These are phyloP conservation scores for Trichocladium uniseriatum DNA, from an alignment of 495 filamentous ascomycete genomes.

Conservation along the genomic window DNA sequence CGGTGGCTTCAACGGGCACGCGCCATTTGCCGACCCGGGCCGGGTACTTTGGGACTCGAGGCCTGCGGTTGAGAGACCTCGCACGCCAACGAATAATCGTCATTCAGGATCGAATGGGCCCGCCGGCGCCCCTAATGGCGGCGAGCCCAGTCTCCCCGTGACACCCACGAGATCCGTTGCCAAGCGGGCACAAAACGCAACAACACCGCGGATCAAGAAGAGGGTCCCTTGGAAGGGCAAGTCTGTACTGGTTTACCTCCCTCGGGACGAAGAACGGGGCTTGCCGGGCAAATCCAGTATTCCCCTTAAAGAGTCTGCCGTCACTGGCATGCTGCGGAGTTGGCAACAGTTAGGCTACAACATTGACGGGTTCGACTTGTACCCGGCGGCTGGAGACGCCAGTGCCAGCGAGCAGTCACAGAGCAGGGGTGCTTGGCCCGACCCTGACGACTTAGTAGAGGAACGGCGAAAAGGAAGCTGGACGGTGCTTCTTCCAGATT, in stretches of 20 bases:
- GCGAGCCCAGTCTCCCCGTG: constrained; percentile 34
- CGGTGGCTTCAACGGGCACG: constrained; percentile 25
- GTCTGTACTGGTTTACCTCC: constrained; percentile 61
- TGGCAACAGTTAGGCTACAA: constrained; percentile 74
- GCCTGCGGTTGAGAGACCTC: constrained; percentile 9
- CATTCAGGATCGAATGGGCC: constrained; percentile 18
- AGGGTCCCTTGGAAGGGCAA: constrained; percentile 63
- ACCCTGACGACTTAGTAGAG: constrained; percentile 46
- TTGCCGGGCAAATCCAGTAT: constrained; percentile 46
- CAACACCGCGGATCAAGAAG: constrained; percentile 42
- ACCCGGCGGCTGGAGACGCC: constrained; percentile 28
- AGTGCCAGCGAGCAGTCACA: constrained; percentile 41
- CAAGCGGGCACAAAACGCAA: constrained; percentile 20
- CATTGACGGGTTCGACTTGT: constrained; percentile 60
- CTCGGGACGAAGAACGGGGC: constrained; percentile 57
- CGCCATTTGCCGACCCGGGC: constrained; percentile 10
- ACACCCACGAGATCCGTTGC: constrained; percentile 26
- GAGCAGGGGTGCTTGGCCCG: constrained; percentile 66
- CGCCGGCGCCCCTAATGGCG: constrained; percentile 23
- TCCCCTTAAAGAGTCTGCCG: constrained; percentile 53
- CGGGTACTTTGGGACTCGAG: constrained; percentile 14
- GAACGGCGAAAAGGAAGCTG: constrained; percentile 46
- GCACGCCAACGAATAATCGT: constrained; percentile 21
- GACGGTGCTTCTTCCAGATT: constrained; percentile 67
- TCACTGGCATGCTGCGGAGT: constrained; percentile 52